Percentiles rank a stretch among this genome's conserved stretches.
These are phyloP conservation scores for Trichocladium antarcticum DNA, from an alignment of 495 filamentous ascomycete genomes.

Conservation along the genomic window DNA sequence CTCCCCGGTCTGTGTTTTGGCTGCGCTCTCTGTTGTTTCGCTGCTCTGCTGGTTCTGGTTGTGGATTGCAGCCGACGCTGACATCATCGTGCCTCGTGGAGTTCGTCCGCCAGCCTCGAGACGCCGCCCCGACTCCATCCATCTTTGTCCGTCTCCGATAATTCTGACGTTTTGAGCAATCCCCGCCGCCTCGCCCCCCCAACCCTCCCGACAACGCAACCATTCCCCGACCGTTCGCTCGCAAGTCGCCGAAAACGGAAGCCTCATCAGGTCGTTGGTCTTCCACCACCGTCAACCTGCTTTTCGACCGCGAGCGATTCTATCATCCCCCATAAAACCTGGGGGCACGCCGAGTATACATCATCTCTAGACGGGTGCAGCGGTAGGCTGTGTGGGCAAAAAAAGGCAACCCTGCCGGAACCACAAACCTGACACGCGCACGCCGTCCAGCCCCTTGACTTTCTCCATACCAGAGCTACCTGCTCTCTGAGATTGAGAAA, in stretches of 20 bases:
- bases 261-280: slow-evolving; percentile 33
- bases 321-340: slow-evolving; percentile 38
- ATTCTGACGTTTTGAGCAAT: not conserved
- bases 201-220: slow-evolving; percentile 7
- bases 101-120: not conserved
- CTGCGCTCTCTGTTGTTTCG: not conserved
- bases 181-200: slow-evolving; percentile 9
- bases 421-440: slow-evolving; percentile 33
- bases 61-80: slow-evolving; percentile 13
- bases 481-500: slow-evolving; percentile 26
- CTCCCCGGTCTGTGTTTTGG: not conserved
- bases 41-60: not conserved
- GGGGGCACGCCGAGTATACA: slow-evolving; percentile 12
- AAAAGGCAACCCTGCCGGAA: slow-evolving; percentile 25
- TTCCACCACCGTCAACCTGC: slow-evolving; percentile 34
- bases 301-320: slow-evolving; percentile 37
- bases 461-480: slow-evolving; percentile 22
- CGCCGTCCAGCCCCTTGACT: slow-evolving; percentile 28
- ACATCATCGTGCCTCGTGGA: slow-evolving; percentile 18
- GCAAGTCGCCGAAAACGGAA: slow-evolving; percentile 30
- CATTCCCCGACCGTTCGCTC: slow-evolving; percentile 6
- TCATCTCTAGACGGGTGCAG: slow-evolving; percentile 31
- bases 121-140: not conserved
- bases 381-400: slow-evolving; percentile 36
- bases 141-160: slow-evolving; percentile 7